These are phyloP conservation scores for Aspergillus saccharolyticus DNA, from an alignment of 495 filamentous ascomycete species.

Conservation along the genomic window DNA sequence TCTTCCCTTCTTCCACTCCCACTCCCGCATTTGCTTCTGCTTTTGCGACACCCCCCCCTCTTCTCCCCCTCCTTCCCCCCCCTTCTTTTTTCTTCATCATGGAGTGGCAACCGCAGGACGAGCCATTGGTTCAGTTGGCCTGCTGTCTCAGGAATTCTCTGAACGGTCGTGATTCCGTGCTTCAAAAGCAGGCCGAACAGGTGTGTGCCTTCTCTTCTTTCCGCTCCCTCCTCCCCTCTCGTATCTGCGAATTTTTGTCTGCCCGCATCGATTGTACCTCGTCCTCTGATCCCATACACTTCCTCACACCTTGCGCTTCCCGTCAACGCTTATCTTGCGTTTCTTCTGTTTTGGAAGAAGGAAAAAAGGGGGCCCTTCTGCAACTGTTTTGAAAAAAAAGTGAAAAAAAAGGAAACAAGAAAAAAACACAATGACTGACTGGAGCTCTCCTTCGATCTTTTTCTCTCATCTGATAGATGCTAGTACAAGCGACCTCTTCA, in stretches of 20 bases:
- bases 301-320: neutral
- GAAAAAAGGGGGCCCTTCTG: no score
- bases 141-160: slow-evolving; percentile 88
- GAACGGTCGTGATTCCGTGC: slow-evolving; percentile 67
- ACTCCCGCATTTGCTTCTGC: neutral
- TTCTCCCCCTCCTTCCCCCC: neutral
- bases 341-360: neutral
- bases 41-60: slow-evolving; percentile 5
- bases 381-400: no score
- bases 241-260: neutral
- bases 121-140: slow-evolving; percentile 81
- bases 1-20: neutral
- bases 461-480: slow-evolving; percentile 61
- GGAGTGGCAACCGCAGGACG: slow-evolving; percentile 89
- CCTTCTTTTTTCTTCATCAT: slow-evolving; percentile 41
- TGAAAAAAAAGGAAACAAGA: no score
- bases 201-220: slow-evolving; percentile 26
- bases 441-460: slow-evolving; percentile 7
- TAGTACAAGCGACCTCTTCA: slow-evolving; percentile 80
- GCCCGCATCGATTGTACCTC: neutral
- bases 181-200: slow-evolving; percentile 74
- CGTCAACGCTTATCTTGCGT: neutral
- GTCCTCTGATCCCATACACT: neutral
- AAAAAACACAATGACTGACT: slow-evolving; percentile 19
- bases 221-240: neutral